Conservation (phyloP, 179 eudicot species). For the Silene vulgaris region DNA sequence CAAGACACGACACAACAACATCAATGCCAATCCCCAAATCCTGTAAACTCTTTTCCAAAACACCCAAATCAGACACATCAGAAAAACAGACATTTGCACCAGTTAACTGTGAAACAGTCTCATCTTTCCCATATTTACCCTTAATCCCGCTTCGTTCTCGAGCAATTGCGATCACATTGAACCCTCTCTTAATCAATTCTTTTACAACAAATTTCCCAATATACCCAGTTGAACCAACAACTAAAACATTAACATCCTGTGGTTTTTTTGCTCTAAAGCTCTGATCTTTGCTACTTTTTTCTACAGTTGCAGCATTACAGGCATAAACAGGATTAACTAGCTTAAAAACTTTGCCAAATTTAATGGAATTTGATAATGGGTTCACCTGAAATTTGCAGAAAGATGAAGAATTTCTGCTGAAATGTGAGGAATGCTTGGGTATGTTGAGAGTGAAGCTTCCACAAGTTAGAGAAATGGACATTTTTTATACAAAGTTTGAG, state of each 20-base stretch:
- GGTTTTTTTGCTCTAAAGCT: slow-evolving; percentile 58
- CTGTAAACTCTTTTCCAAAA: slow-evolving; percentile 44
- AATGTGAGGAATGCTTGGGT: slow-evolving; percentile 28
- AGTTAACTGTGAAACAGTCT: slow-evolving; percentile 45
- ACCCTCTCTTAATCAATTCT: slow-evolving; percentile 67
- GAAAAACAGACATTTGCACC: slow-evolving; percentile 84
- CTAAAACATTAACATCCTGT: slow-evolving; percentile 66
- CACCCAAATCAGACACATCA: slow-evolving; percentile 66
- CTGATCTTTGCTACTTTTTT: slow-evolving; percentile 31
- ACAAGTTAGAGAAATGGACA: slow-evolving; percentile 46
- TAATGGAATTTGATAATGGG: slow-evolving; percentile 31
- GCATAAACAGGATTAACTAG: slow-evolving; percentile 24
- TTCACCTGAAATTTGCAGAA: slow-evolving; percentile 51
- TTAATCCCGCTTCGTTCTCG: slow-evolving; percentile 74
- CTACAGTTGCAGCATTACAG: slow-evolving; percentile 28
- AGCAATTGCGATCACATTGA: slow-evolving; percentile 80
- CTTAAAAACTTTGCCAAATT: slow-evolving; percentile 22
- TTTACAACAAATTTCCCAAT: slow-evolving; percentile 81
- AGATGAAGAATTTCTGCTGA: slow-evolving; percentile 26
- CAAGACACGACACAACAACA: slow-evolving; percentile 85
- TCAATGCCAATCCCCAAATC: slow-evolving; percentile 55
- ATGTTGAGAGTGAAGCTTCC: slow-evolving; percentile 36
- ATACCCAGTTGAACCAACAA: slow-evolving; percentile 93
- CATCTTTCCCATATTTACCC: slow-evolving; percentile 60
- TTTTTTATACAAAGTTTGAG: slow-evolving; percentile 15